Evolutionary conservation across 257 asterid genomes (phyloP), one percentile per base, ranked within the genome.

Genomic region (Sherardia arvensis): DNA sequence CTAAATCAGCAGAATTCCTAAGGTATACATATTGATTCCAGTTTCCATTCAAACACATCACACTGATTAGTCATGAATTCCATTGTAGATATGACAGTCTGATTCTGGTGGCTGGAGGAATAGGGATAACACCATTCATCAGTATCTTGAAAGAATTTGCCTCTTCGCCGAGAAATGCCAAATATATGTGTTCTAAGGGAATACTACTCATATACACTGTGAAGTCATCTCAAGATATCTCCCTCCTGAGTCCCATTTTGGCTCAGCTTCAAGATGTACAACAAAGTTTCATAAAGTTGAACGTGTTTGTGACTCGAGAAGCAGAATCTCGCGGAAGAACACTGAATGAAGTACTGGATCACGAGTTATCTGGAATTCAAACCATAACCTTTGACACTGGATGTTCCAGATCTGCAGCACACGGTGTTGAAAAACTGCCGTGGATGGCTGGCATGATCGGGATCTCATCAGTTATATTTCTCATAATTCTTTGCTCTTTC

Each of bases 91-190:
- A 85, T 22, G 80, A 85, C 21, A 73, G 70, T 69, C 77, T 90
- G 75, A 74, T 85, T 77, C 78, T 90, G 54, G 84, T 90, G 36
- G 92, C 97, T 8, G 96, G 97, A 70, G 97, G 97, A 61, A 87
- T 87, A 30, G 96, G 97, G 64, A 68, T 90, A 65, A 85, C 96
- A 5, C 97, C 96, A 1, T 78, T 90, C 61, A 75, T 90, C 45
- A 79, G 95, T 58, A 84, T 90, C 76, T 56, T 90, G 69, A 83
- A 77, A 59, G 97, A 87, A 71, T 69, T 84, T 34, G 57, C 69
- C 69, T 62, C 76, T 53, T 43, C 51, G 51, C 59, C 59, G 36
- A 75, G 70, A 65, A 60, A 49, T 3, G 59, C 43, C 61, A 76
- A 67, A 76, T 72, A 64, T 53, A 34, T 59, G 70, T 73, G 66